These are phyloP conservation scores for Parathielavia appendiculata DNA, from an alignment of 495 filamentous ascomycete species.

Conservation along the genomic window DNA sequence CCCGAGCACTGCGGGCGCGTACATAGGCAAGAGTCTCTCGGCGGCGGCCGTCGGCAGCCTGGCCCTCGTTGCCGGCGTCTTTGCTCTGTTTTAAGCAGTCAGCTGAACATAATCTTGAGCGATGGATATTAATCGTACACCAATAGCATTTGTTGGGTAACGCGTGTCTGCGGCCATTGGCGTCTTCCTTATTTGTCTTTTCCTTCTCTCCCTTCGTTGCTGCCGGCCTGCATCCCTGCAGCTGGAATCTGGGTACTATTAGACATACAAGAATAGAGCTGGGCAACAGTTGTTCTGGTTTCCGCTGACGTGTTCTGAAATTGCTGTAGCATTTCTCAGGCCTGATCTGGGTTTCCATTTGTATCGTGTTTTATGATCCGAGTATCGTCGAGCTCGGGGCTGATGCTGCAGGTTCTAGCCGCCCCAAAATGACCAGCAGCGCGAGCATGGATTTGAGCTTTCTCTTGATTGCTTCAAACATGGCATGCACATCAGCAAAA, in stretches of 20 bases:
- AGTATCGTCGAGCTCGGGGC: too few species aligned
- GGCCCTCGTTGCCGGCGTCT: slow-evolving; percentile 23
- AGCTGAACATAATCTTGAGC: neutral
- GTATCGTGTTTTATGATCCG: too few species aligned
- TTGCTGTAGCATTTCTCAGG: too few species aligned
- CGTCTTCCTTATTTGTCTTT: neutral
- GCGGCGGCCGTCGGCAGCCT: slow-evolving; percentile 16
- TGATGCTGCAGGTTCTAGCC: neutral
- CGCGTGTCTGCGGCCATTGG: neutral
- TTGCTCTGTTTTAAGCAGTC: slow-evolving; percentile 25
- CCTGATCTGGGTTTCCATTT: too few species aligned
- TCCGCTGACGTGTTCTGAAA: neutral
- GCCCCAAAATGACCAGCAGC: too few species aligned
- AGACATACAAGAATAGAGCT: slow-evolving; percentile 5
- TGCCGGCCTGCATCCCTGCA: slow-evolving; percentile 12
- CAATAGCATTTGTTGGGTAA: slow-evolving; percentile 8
- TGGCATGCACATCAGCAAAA: too few species aligned
- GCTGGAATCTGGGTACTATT: slow-evolving; percentile 16
- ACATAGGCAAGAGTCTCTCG: slow-evolving; percentile 20
- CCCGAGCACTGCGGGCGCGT: neutral
- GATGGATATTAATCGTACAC: slow-evolving; percentile 2
- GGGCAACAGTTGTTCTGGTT: slow-evolving; percentile 2
- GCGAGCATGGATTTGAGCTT: too few species aligned
- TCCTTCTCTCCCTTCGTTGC: neutral
- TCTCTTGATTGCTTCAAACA: too few species aligned